These are phyloP conservation scores for Suillus bovinus DNA, from an alignment of 768 basidiomycete species.

Conservation along the genomic window DNA sequence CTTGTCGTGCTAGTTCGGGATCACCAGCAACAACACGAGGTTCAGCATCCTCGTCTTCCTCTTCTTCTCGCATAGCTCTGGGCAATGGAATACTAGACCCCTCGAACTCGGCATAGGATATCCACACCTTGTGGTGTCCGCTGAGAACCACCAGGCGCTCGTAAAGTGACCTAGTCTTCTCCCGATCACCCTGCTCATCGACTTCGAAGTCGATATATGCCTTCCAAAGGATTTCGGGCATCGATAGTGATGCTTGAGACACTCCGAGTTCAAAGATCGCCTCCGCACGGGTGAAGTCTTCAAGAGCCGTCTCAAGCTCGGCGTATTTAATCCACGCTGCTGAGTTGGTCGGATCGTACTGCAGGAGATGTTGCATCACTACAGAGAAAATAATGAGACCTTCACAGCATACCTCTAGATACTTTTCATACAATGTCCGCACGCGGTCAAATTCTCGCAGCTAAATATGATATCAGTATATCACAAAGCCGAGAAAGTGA, in stretches of 20 bases:
- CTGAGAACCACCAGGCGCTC: slow-evolving; percentile 84
- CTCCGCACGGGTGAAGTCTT: slow-evolving; percentile 86
- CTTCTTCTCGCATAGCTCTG: slow-evolving; percentile 66
- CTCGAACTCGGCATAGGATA: slow-evolving; percentile 93
- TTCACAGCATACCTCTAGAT: slow-evolving; percentile 68
- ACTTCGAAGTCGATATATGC: slow-evolving; percentile 97
- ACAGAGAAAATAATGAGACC: background rate
- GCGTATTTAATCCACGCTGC: slow-evolving; percentile 97
- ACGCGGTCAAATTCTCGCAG: slow-evolving; percentile 96
- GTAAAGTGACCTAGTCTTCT: slow-evolving; percentile 79
- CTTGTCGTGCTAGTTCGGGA: slow-evolving; percentile 62
- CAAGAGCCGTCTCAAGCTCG: slow-evolving; percentile 84
- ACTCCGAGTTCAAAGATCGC: slow-evolving; percentile 94
- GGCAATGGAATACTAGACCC: slow-evolving; percentile 70
- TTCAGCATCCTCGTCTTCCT: slow-evolving; percentile 52
- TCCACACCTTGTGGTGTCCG: slow-evolving; percentile 97
- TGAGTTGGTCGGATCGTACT: slow-evolving; percentile 90
- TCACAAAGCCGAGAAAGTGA: background rate
- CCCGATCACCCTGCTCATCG: slow-evolving; percentile 85
- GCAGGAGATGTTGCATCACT: slow-evolving; percentile 7
- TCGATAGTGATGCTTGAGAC: slow-evolving; percentile 80
- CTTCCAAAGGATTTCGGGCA: slow-evolving; percentile 95
- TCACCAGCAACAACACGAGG: slow-evolving; percentile 72
- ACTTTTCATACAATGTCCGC: slow-evolving; percentile 89
- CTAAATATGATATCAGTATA: slow-evolving; percentile 36